A percentile compares a stretch with the other conserved stretches of the same genome.
Evolutionary conservation across 495 filamentous ascomycete genomes (phyloP).

Genomic region (Aspergillus wentii): DNA sequence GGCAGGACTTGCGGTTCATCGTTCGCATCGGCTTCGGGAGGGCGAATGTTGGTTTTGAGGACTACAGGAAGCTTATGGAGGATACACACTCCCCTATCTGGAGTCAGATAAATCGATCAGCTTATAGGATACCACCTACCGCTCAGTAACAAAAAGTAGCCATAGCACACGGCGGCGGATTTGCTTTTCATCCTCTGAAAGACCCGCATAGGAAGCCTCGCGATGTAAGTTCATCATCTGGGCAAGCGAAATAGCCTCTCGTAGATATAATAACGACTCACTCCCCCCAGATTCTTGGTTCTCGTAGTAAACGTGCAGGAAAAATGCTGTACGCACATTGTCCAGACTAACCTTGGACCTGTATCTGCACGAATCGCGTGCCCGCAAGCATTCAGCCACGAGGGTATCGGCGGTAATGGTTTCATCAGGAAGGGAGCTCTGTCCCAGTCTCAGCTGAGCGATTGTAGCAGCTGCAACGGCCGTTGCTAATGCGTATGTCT

Average conservation of each 20-base stretch:
- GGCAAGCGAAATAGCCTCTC: constrained; percentile 40
- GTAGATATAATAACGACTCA: constrained; percentile 34
- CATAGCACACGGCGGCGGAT: constrained; percentile 37
- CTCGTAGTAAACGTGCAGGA: constrained; percentile 42
- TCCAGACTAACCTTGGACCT: constrained; percentile 13
- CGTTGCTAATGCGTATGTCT: constrained; percentile 35
- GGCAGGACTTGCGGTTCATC: constrained; percentile 29
- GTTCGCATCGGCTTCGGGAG: constrained; percentile 22
- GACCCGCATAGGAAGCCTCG: constrained; percentile 23
- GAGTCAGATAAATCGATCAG: not conserved
- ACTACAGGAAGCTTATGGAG: constrained; percentile 40
- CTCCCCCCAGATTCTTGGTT: constrained; percentile 35
- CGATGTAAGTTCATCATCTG: constrained; percentile 42
- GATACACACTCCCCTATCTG: constrained; percentile 30
- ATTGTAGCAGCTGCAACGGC: constrained; percentile 41
- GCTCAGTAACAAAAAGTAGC: constrained; percentile 43
- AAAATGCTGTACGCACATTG: constrained; percentile 35
- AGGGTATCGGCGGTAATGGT: constrained; percentile 18
- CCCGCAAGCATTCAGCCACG: constrained; percentile 10
- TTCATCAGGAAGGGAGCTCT: constrained; percentile 10
- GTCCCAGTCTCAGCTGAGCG: constrained; percentile 36
- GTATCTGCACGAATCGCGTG: constrained; percentile 8
- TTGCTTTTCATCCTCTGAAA: constrained; percentile 24
- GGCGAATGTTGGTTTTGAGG: constrained; percentile 25
- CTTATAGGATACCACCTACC: constrained; percentile 9